Evolutionary conservation across 345 rosid genomes (phyloP).

Genomic region (Salix dunnii): DNA sequence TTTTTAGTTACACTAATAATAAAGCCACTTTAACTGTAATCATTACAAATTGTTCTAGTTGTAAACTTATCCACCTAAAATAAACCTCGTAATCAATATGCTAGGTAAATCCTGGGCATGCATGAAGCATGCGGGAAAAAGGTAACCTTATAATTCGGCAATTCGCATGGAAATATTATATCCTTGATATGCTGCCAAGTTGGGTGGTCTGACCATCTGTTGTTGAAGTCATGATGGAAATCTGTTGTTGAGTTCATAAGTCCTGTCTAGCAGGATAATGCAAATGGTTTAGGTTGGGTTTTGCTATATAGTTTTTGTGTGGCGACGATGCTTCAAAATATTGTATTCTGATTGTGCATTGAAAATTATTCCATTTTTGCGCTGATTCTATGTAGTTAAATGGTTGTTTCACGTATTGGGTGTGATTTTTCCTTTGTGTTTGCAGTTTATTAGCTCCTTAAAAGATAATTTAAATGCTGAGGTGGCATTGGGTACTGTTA

Average conservation of each 20-base stretch:
- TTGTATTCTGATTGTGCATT: not conserved
- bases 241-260: not conserved
- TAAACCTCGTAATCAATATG: too few species aligned
- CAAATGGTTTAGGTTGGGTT: not conserved
- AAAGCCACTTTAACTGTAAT: too few species aligned
- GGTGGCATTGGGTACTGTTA: conserved; percentile 96
- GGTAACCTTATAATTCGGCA: not conserved
- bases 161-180: not conserved
- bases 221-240: not conserved
- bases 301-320: not conserved
- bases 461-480: conserved; percentile 95
- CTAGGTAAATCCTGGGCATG: not conserved
- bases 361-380: not conserved
- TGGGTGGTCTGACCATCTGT: conserved; percentile 2
- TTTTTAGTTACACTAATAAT: too few species aligned
- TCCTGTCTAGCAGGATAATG: not conserved
- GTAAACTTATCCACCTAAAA: too few species aligned
- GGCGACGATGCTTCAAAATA: not conserved
- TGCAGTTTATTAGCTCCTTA: conserved; percentile 89
- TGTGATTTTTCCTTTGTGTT: conserved; percentile 11
- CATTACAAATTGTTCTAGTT: too few species aligned
- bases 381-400: not conserved
- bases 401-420: not conserved
- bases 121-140: not conserved
- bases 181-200: not conserved